Base-by-base conservation (phyloP, 805 yeast genomes). In the Cyberlindnera mississippiensis region DNA sequence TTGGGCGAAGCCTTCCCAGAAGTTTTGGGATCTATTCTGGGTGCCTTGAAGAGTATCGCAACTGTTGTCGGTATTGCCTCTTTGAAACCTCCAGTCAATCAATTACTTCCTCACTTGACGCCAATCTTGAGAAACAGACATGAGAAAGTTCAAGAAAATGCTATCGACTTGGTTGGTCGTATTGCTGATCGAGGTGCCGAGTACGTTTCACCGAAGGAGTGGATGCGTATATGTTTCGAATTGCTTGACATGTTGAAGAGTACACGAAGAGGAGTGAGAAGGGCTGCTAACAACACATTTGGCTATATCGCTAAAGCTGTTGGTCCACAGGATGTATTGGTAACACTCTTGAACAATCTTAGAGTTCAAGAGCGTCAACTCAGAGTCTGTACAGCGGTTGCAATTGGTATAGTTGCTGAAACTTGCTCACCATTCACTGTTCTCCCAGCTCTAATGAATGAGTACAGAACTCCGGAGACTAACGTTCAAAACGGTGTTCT, bases 141-240 rank as follows among this genome's bases (percentile, higher is more conserved):
- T 57, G 96, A 85, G 49, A 85, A 84, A 49, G 98, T 93, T 2
- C 97, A 89, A 60, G 91, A 86, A 49, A 76, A 81, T 46, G 77
- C 90, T 8, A 84, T 93, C 29, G 77, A 73, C 33, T 66, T 91
- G 15, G 82, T 93, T 19, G 96, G 96, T 2, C 69, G 78, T 38
- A 82, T 91, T 41, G 96, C 98, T 0, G 77, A 73, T 37, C 72
- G 77, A 33, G 90, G 85, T 9, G 81, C 96, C 1, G 95, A 86
- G 49, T 77, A 78, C 41, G 85, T 89, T 13, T 80, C 89, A 28
- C 95, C 96, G 3, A 79, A 87, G 47, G 99, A 93, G 62, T 93
- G 99, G 99, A 87, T 93, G 91, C 72, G 98, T 48, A 85, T 91
- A 19, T 86, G 96, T 56, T 88, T 86, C 62, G 96, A 90, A 55